Conservation (phyloP, 2,329 filamentous ascomycete species). For the Ophiostoma pallidulum region DNA sequence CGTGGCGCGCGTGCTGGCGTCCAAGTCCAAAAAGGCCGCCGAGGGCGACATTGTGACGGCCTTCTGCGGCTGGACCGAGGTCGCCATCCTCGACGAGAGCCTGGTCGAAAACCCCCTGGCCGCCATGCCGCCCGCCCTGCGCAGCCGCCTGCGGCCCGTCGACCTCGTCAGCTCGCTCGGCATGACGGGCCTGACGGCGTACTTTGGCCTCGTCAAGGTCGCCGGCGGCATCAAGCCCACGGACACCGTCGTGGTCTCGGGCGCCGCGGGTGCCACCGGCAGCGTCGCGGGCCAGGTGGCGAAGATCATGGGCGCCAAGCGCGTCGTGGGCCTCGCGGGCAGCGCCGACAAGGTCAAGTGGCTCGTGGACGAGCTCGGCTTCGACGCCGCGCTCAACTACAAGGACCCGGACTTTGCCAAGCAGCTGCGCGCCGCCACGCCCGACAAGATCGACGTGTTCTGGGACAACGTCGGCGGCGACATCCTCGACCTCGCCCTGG, state of each 20-base stretch:
- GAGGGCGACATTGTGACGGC: constrained; percentile 43
- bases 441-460: constrained; percentile 53
- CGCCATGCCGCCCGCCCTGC: constrained; percentile 5
- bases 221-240: constrained; percentile 39
- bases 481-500: constrained; percentile 56
- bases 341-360: constrained; percentile 50
- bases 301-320: constrained; percentile 46
- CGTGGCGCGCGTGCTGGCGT: constrained; percentile 43
- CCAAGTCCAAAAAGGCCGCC: constrained; percentile 35
- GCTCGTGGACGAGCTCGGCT: constrained; percentile 54
- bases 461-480: constrained; percentile 68
- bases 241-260: constrained; percentile 57
- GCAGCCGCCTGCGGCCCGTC: constrained; percentile 23
- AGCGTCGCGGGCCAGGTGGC: constrained; percentile 58
- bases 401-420: constrained; percentile 52
- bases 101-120: constrained; percentile 15
- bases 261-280: constrained; percentile 58
- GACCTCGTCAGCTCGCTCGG: constrained; percentile 46
- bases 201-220: constrained; percentile 55
- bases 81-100: constrained; percentile 40
- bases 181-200: constrained; percentile 54
- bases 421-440: constrained; percentile 51
- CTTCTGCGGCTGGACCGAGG: constrained; percentile 48
- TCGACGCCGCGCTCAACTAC: constrained; percentile 61
- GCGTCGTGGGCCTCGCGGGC: constrained; percentile 47